A percentile compares a stretch with the other conserved stretches of the same genome.
These are phyloP conservation scores for Styphnolobium japonicum DNA, from an alignment of 306 rosid species.

Conservation along the genomic window DNA sequence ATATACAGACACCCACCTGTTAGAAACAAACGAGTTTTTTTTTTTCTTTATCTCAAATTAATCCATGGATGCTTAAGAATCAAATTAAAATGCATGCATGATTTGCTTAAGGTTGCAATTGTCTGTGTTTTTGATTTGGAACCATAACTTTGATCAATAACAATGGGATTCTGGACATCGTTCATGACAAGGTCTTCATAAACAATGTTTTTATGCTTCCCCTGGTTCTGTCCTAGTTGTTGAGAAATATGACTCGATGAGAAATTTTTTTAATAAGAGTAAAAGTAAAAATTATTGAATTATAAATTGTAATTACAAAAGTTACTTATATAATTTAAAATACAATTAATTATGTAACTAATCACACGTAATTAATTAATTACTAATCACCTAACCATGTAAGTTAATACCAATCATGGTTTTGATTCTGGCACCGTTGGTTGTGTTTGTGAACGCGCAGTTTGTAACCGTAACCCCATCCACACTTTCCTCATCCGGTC, in stretches of 20 bases:
- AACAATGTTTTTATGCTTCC: constrained; percentile 36
- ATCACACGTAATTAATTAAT: no score
- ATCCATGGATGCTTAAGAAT: no score
- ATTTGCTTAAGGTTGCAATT: neutral
- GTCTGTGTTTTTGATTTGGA: neutral
- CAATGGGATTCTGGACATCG: constrained; percentile 49
- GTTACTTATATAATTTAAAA: no score
- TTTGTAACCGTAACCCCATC: constrained; percentile 33
- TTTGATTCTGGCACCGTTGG: constrained; percentile 78
- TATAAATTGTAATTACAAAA: no score
- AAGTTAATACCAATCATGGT: constrained; percentile 51
- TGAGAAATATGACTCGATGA: no score
- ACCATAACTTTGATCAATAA: constrained; percentile 69
- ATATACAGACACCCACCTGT: neutral
- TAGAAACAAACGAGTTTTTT: no score
- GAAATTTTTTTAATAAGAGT: no score
- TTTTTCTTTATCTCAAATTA: no score
- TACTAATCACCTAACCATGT: no score
- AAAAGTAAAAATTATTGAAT: no score
- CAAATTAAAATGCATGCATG: neutral
- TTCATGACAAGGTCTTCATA: constrained; percentile 52
- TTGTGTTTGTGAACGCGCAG: constrained; percentile 53
- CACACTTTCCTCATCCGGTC: constrained; percentile 40
- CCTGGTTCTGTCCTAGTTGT: constrained; percentile 20
- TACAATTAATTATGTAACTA: no score